Conservation (phyloP, 768 basidiomycete genomes). For the Pulveroboletus sp. region DNA sequence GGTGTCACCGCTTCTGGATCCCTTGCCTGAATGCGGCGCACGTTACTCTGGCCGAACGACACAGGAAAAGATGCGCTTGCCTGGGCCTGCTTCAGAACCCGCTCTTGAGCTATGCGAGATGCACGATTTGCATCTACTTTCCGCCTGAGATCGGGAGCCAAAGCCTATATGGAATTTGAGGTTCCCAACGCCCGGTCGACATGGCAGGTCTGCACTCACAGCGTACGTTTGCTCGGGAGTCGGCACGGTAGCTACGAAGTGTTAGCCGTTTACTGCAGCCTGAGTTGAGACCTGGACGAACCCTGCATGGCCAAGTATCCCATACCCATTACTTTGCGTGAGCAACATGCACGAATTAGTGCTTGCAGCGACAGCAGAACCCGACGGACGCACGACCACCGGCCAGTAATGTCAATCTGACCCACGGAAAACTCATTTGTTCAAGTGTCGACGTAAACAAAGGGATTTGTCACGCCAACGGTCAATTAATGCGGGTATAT, state of each 20-base stretch:
- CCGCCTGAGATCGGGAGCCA: constrained; percentile 63
- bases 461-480: neutral
- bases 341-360: constrained; percentile 5
- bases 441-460: constrained; percentile 1
- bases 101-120: constrained; percentile 52
- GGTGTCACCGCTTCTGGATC: constrained; percentile 32
- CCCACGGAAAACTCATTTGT: constrained; percentile 57
- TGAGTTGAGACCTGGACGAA: constrained; percentile 28
- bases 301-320: constrained; percentile 64
- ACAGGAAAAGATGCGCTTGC: constrained; percentile 32
- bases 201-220: constrained; percentile 18
- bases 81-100: constrained; percentile 52
- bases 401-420: constrained; percentile 46
- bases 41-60: constrained; percentile 5
- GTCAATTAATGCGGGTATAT: constrained; percentile 13
- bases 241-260: constrained; percentile 33
- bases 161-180: constrained; percentile 44
- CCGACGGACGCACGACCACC: constrained; percentile 43
- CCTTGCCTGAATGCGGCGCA: constrained; percentile 13
- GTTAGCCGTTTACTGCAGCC: neutral
- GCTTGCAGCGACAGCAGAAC: neutral
- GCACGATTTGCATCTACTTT: constrained; percentile 61
- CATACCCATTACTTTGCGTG: constrained; percentile 46
- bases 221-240: constrained; percentile 36
- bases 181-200: neutral